phyloP scores from a whole-genome alignment of 441 rosid species.

The Aleurites moluccanus region DNA sequence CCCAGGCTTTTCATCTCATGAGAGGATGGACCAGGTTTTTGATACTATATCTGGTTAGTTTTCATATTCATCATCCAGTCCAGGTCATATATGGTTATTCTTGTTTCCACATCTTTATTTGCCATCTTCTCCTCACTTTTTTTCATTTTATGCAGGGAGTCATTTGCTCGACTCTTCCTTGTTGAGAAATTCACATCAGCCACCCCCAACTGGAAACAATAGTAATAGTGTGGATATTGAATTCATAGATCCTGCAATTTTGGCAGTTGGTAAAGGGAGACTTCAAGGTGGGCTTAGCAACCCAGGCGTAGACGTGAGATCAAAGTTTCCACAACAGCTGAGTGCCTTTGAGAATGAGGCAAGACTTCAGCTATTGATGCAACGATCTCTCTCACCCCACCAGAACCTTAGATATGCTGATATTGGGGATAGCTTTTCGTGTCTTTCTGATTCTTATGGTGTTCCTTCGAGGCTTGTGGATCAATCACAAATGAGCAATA shows the following conservation, averaged over 20 bases:
- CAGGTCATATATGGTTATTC: not conserved
- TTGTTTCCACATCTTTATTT: not conserved
- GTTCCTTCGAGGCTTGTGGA: slow-evolving; percentile 66
- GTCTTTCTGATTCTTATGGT: slow-evolving; percentile 61
- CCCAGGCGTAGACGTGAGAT: slow-evolving; percentile 57
- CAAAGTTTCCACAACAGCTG: slow-evolving; percentile 49
- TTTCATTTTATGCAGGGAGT: slow-evolving; percentile 38
- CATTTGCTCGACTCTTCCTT: slow-evolving; percentile 49
- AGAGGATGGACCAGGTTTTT: slow-evolving; percentile 58
- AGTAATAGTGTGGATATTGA: slow-evolving; percentile 60
- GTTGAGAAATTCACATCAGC: slow-evolving; percentile 55
- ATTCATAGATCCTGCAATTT: slow-evolving; percentile 91
- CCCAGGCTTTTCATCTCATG: slow-evolving; percentile 85
- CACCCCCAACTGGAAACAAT: slow-evolving; percentile 40
- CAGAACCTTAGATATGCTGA: slow-evolving; percentile 62
- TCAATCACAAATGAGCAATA: slow-evolving; percentile 52
- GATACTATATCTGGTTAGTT: slow-evolving; percentile 53
- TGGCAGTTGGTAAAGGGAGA: slow-evolving; percentile 93
- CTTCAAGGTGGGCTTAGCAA: slow-evolving; percentile 55
- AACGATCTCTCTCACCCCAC: slow-evolving; percentile 55
- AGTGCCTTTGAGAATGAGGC: slow-evolving; percentile 64
- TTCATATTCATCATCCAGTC: not conserved
- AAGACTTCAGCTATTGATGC: slow-evolving; percentile 67
- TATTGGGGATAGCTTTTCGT: slow-evolving; percentile 47
- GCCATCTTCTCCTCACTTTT: no score